These are phyloP conservation scores for Dactylis glomerata DNA, from an alignment of 176 grass and related monocot genomes.

Conservation along the genomic window DNA sequence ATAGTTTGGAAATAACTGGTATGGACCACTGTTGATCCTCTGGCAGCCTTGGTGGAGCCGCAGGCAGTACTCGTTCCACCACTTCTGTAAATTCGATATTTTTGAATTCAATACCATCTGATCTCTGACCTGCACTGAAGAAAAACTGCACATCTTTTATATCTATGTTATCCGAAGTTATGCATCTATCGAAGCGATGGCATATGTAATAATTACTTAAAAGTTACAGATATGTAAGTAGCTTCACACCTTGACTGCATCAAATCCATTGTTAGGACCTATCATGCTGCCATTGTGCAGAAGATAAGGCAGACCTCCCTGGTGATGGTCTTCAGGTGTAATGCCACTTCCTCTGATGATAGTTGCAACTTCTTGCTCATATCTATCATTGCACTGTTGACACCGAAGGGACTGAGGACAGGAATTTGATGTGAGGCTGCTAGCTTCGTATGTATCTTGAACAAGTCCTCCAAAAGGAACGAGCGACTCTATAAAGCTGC, in stretches of 20 bases:
- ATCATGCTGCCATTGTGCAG: conserved; percentile 53
- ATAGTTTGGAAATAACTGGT: conserved; percentile 36
- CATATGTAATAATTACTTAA: not conserved
- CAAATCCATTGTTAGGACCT: conserved; percentile 51
- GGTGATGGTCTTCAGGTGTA: conserved; percentile 47
- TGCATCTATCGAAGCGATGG: not conserved
- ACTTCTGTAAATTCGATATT: conserved; percentile 66
- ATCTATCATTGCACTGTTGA: conserved; percentile 74
- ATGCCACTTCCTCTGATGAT: conserved; percentile 58
- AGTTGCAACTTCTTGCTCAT: conserved; percentile 70
- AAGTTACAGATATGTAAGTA: conserved; percentile 22
- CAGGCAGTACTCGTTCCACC: conserved; percentile 74
- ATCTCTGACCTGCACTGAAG: conserved; percentile 82
- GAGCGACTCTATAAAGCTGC: conserved; percentile 60
- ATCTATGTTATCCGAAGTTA: conserved; percentile 26
- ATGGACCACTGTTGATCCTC: conserved; percentile 34
- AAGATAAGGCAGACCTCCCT: conserved; percentile 53
- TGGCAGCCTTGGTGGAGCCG: conserved; percentile 38
- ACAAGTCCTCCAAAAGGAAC: conserved; percentile 69
- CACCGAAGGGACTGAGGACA: conserved; percentile 49
- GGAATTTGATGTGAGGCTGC: conserved; percentile 30
- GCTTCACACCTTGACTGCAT: conserved; percentile 69
- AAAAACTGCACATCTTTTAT: conserved; percentile 67
- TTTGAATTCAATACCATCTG: conserved; percentile 65
- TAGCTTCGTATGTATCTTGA: conserved; percentile 37